phyloP scores from a whole-genome alignment of 2,329 filamentous ascomycete genomes.

The Penicillium sp. region DNA sequence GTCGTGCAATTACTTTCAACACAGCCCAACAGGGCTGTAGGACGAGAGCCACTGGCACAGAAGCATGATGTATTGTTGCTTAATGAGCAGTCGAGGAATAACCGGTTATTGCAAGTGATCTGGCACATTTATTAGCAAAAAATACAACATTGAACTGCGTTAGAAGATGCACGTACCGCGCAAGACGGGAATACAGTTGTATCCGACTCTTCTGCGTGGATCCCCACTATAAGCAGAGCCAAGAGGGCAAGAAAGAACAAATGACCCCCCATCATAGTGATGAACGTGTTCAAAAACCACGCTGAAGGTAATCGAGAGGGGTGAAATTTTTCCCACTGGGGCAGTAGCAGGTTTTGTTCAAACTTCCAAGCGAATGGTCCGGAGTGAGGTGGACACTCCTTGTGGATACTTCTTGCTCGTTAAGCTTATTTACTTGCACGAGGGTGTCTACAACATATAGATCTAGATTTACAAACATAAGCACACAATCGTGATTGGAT shows the following conservation, averaged over 20 bases:
- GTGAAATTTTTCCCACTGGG: not conserved
- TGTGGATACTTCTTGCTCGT: conserved; percentile 1
- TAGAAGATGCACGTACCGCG: not conserved
- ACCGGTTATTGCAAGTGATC: conserved; percentile 6
- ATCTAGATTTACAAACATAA: not conserved
- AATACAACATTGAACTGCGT: too few relatives aligned
- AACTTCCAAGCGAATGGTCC: not conserved
- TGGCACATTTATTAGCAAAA: conserved; percentile 1
- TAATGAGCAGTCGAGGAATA: conserved; percentile 13
- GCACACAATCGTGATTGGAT: not conserved
- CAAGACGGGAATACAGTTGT: conserved; percentile 10
- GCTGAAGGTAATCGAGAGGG: not conserved
- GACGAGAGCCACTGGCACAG: conserved; percentile 5
- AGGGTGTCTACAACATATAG: not conserved
- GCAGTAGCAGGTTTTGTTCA: conserved; percentile 8
- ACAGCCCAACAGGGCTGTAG: conserved; percentile 6
- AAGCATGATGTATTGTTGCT: conserved; percentile 11
- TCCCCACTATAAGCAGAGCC: conserved; percentile 2
- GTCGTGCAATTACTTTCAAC: conserved; percentile 11
- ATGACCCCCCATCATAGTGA: conserved; percentile 5
- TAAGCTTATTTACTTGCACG: conserved; percentile 7
- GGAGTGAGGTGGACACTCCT: conserved; percentile 1
- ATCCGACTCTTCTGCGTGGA: not conserved
- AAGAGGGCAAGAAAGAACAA: conserved; percentile 1
- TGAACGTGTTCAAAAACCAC: not conserved